Evolutionary conservation across 2,329 filamentous ascomycete species (phyloP), one percentile per base, ranked within the genome.

Genomic region (Cyclaneusma minus): DNA sequence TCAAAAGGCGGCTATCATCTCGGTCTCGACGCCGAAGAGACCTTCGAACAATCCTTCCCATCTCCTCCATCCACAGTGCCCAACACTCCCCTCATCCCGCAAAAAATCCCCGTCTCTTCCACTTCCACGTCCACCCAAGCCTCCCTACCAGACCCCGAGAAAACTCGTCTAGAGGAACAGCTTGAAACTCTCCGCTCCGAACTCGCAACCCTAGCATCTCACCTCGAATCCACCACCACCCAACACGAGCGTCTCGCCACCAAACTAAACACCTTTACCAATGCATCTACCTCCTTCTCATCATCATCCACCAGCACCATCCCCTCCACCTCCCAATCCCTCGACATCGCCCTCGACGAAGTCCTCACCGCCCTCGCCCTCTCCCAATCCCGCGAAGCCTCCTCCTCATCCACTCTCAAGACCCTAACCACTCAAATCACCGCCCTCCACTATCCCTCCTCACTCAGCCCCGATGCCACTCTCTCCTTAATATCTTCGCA

Each of bases 371-470:
- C 39, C 15, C 41, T 48, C 7, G 43, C 43, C 8, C 35, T 48
- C 9, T 34, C 43, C 3, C 44, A 48, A 35, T 41, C 43, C 3
- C 31, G 40, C 3, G 44, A 48, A 24, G 29, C 37, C 12, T 63
- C 61, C 1, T 52, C 52, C 0, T 60, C 56, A 0, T n/a, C n/a
- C n/a, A n/a, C n/a, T n/a, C 53, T 69, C 0, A 27, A 47, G 0
- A 44, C 56, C 1, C 51, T 74, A 1, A 55, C 53, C 21, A 34
- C 47, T 0, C 55, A 57, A 5, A 58, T 74, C 16, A 41, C 40
- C 6, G 40, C 44, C 1, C 54, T 74, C 1, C 67, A 66, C 5
- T 73, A 73, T 35, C 41, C 50, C 0, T 29, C 47, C n/a, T 58
- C 60, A n/a, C 56, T 64, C 30, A 32, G 33, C 5, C 41, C 40